Base-by-base conservation (phyloP, 768 basidiomycete genomes). In the Boletales sp. region DNA sequence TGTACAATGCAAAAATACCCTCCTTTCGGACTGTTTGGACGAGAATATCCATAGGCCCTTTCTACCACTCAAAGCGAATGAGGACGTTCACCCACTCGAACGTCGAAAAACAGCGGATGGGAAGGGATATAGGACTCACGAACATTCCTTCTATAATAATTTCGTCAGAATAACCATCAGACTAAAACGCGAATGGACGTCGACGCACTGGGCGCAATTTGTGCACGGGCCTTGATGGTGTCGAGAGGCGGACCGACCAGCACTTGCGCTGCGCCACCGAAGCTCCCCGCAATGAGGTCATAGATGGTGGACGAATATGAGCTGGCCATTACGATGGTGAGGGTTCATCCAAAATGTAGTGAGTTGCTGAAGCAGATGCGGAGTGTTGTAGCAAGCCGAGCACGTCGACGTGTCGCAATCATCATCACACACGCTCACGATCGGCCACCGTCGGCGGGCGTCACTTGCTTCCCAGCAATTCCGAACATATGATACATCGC, bases 221-320 rank as follows among this genome's bases (percentile, higher is more conserved):
- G 90, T 11, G 91, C 90, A 43, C 91, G 79, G 19, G 90, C 91
- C 75, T 93, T 93, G 66, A 93, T 68, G 0, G 91, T 93, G 62
- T 93, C 91, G 24, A 94, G 74, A 2, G 90, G 91, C 57, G 95
- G 94, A 3, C 94, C 93, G n/a, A 94, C 87, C 11, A 97, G 73
- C 12, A 98, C 94, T 60, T 98, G 95, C 0, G 90, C 86, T 2
- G 93, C 93, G n/a, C 95, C 95, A 30, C 84, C 94, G 8, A 91
- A 79, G 65, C 88, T 90, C 6, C 94, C 94, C 0, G 94, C 87
- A 19, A 94, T 68, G 27, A 97, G 80, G 62, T 91, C 90, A 58
- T 92, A 90, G 35, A 86, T 62, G 0, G 87, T 90, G 40, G 78
- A 70, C n/a, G 79, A 67, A 41, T 71, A 70, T 8, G 57, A 39